Base-by-base conservation (phyloP, 1,284 basidiomycete species). In the Singerocomus inundabilis region DNA sequence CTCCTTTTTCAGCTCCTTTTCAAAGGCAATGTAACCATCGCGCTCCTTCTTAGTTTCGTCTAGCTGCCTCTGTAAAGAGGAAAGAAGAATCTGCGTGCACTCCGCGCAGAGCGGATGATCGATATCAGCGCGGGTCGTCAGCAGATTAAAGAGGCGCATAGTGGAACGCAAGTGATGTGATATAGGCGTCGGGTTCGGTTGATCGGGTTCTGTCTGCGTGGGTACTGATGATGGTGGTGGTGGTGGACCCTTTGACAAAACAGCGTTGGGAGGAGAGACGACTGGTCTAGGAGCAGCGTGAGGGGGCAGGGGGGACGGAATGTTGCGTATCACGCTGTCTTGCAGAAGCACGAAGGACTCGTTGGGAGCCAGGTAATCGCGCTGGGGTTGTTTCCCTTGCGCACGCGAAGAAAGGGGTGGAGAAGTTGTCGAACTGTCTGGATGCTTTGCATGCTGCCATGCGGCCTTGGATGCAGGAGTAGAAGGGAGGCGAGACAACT, bases 51-150 rank as follows among this genome's bases (percentile, higher is more conserved):
- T 91, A 4, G 88, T 86, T 70, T 97, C 91, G 50, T 97, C 92
- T 11, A 98, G 78, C 63, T 94, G 87, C 36, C 81, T 80, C 60
- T 89, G 85, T 46, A 98, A 81, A 29, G 84, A 82, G 5, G 78
- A 76, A 38, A 96, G 80, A 38, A 98, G 72, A 46, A 88, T 80
- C 60, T 91, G 85, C 3, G 94, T 93, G 69, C 97, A 99, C 63
- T 97, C 93, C 1, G 88, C 83, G 67, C 97, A 99, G 10, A 99
- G 78, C 4, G 97, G 97, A 68, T 99, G 96, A 67, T 96, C 92
- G 45, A 97, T 81, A 37, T 91, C 88, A 42, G 91, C 90, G 36
- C 85, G 77, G 44, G 83, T 82, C 4, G 90, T 90, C 25, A 95
- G 75, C 36, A 94, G 71, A 60, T 87, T 83, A 64, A 94, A 89